A percentile compares a stretch with the other conserved stretches of the same genome.
phyloP scores from a whole-genome alignment of 257 asterid species.

The Phtheirospermum japonicum region DNA sequence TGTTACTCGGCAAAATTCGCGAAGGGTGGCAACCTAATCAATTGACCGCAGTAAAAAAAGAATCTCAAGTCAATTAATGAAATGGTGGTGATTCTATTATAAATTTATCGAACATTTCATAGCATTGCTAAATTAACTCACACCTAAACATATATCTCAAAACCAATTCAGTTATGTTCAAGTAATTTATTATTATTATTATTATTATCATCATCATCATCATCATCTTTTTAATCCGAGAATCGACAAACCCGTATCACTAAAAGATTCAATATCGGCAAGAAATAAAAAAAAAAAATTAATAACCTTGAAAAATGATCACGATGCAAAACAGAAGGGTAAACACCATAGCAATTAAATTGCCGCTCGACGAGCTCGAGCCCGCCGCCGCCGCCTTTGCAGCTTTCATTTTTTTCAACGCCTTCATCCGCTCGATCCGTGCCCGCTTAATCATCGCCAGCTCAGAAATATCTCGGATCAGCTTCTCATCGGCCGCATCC shows the following conservation, averaged over 20 bases:
- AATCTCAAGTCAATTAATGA: too few relatives aligned
- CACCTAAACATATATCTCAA: neutral
- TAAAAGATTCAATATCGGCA: neutral
- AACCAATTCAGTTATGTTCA: neutral
- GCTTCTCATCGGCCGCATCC: conserved; percentile 87
- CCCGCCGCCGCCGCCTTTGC: conserved; percentile 46
- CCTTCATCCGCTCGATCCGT: conserved; percentile 71
- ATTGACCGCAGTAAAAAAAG: neutral
- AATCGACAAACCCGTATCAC: neutral
- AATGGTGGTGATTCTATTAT: too few relatives aligned
- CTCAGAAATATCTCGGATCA: conserved; percentile 71
- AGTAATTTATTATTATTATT: too few relatives aligned
- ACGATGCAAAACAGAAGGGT: conserved; percentile 63
- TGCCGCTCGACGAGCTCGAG: conserved; percentile 50
- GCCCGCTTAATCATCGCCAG: conserved; percentile 73
- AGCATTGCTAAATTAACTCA: neutral
- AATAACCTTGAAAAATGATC: conserved; percentile 65
- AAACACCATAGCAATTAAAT: conserved; percentile 60
- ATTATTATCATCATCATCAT: too few relatives aligned
- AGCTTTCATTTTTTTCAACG: conserved; percentile 62
- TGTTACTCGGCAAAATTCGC: conserved; percentile 26
- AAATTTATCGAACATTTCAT: neutral
- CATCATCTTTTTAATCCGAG: neutral
- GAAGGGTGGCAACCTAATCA: conserved; percentile 35
- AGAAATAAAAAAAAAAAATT: neutral